Conservation (phyloP, 495 filamentous ascomycete genomes). For the Xylaria castorea region DNA sequence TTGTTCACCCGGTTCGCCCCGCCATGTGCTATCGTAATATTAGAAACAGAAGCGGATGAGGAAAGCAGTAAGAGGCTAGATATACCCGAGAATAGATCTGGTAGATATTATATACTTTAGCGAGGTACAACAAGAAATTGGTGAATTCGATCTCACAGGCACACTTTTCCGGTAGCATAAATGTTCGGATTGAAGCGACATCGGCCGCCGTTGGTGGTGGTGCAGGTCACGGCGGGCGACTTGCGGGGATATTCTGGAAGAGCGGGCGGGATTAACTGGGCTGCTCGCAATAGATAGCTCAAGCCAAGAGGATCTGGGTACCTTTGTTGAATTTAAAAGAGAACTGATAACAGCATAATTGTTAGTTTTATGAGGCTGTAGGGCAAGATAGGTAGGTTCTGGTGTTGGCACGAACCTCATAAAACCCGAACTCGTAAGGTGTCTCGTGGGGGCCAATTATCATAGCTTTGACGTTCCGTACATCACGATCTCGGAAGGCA, state of each 20-base stretch:
- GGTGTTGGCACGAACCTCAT: conserved; percentile 68
- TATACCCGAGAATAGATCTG: conserved; percentile 91
- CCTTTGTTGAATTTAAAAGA: conserved; percentile 70
- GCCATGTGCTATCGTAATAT: conserved; percentile 79
- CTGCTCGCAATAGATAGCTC: not conserved
- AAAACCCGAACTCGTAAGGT: conserved; percentile 97
- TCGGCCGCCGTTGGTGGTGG: conserved; percentile 85
- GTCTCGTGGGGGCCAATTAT: conserved; percentile 94
- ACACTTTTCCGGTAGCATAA: conserved; percentile 89
- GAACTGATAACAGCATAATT: conserved; percentile 54
- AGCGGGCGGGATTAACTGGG: conserved; percentile 11
- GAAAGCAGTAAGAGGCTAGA: conserved; percentile 10
- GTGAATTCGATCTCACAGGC: conserved; percentile 66
- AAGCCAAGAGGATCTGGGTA: conserved; percentile 34
- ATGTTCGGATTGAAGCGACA: conserved; percentile 98
- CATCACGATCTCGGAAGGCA: conserved; percentile 82
- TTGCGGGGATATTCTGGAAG: conserved; percentile 82
- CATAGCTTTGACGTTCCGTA: conserved; percentile 85
- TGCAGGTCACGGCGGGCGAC: conserved; percentile 74
- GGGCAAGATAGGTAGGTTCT: not conserved
- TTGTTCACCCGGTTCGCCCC: conserved; percentile 84
- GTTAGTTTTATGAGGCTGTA: conserved; percentile 4
- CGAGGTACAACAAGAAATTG: not conserved
- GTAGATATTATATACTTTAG: conserved; percentile 28
- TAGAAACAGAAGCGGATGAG: conserved; percentile 32